These are phyloP conservation scores for Basipetospora chlamydospora DNA, from an alignment of 2,329 filamentous ascomycete genomes.

Conservation along the genomic window DNA sequence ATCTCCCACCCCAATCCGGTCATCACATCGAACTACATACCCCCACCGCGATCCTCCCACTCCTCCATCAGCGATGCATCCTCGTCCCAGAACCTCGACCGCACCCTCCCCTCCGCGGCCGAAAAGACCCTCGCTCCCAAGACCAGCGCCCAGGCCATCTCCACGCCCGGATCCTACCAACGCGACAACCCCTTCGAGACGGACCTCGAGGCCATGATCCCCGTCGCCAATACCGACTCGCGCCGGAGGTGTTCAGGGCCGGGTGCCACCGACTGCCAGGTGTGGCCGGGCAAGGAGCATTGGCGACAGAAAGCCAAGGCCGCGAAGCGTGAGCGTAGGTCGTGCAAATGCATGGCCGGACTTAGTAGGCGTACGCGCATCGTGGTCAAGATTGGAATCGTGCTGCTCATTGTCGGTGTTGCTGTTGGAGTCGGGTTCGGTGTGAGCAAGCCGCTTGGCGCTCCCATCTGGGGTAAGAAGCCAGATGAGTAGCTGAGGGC, in stretches of 20 bases:
- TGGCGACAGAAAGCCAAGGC: constrained; percentile 46
- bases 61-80: neutral
- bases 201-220: constrained; percentile 39
- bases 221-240: constrained; percentile 18
- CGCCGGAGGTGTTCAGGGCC: constrained; percentile 20
- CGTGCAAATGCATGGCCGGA: constrained; percentile 36
- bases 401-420: constrained; percentile 34
- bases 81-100: no score
- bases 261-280: constrained; percentile 34
- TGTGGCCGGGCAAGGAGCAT: constrained; percentile 46
- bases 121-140: constrained; percentile 16
- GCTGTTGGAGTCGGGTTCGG: constrained; percentile 44
- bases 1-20: neutral
- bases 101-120: neutral
- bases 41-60: neutral
- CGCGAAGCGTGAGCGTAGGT: constrained; percentile 30
- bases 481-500: neutral
- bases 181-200: constrained; percentile 39
- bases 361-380: constrained; percentile 40
- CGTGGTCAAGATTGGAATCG: constrained; percentile 37
- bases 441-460: constrained; percentile 44
- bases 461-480: constrained; percentile 38
- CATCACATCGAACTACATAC: neutral
- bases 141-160: constrained; percentile 27
- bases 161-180: constrained; percentile 20